These are phyloP conservation scores for Podospora australis DNA, from an alignment of 495 filamentous ascomycete species.

Conservation along the genomic window DNA sequence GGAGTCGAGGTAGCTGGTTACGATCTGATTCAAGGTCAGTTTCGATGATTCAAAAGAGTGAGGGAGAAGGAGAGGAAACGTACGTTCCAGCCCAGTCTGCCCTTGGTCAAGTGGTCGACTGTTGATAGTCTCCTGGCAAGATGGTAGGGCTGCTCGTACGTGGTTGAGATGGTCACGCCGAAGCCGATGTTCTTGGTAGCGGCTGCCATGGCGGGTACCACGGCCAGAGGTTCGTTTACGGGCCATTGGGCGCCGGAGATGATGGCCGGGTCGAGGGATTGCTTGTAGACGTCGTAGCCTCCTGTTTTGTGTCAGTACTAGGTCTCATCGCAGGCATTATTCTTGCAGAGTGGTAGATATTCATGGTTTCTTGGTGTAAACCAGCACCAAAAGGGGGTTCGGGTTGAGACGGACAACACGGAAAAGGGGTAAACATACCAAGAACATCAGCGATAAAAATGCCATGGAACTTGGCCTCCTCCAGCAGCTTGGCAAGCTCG, in stretches of 20 bases:
- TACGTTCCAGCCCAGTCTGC: slow-evolving; percentile 34
- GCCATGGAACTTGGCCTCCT: slow-evolving; percentile 54
- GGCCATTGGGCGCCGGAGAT: slow-evolving; percentile 61
- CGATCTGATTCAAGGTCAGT: slow-evolving; percentile 39
- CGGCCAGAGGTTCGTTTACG: slow-evolving; percentile 45
- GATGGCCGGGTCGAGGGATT: slow-evolving; percentile 52
- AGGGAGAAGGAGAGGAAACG: background rate
- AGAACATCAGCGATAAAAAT: slow-evolving; percentile 50
- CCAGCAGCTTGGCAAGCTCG: slow-evolving; percentile 49
- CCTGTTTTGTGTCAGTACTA: slow-evolving; percentile 12
- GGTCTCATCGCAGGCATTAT: background rate
- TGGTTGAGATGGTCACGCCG: slow-evolving; percentile 58
- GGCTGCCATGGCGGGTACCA: slow-evolving; percentile 44
- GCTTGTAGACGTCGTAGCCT: slow-evolving; percentile 62
- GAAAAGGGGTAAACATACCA: no score
- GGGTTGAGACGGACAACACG: no score
- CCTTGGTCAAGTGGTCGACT: slow-evolving; percentile 61
- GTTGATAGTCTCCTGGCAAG: slow-evolving; percentile 59
- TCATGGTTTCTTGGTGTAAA: background rate
- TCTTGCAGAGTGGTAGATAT: background rate
- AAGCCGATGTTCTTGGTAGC: slow-evolving; percentile 57
- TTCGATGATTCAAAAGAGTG: slow-evolving; percentile 20
- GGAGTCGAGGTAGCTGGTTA: slow-evolving; percentile 62
- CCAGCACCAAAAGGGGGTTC: slow-evolving; percentile 3
- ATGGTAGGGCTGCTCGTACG: slow-evolving; percentile 66